Evolutionary conservation across 1,139 yeast species (phyloP), one percentile per base, ranked within the genome.

Genomic region (Kazachstania sp.): DNA sequence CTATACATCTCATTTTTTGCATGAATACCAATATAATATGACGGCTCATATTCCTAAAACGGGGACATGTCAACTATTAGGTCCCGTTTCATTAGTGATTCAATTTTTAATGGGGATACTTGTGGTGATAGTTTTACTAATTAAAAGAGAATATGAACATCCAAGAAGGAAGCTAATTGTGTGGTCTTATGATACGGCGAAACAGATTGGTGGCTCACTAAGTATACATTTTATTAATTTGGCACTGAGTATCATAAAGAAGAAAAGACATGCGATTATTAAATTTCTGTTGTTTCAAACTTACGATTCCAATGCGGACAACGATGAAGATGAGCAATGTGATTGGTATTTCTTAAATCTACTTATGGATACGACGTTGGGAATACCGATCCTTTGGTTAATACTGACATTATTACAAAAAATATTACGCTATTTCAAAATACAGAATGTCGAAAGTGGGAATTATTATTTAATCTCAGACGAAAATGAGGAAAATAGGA

Each of bases 341-440:
- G 87, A 84, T 56, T 90, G 97, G 95, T 92, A 92, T 68, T 90
- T 92, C 59, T 71, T 92, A 47, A 92, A 86, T 59, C 78, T 90
- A 39, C 74, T 90, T 19, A 77, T 90, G 61, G 98, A 92, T 64
- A 90, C 97, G 41, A 92, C 98, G 0, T 74, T 90, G n/a, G 98
- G 98, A 0, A 95, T 88, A 2, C 94, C 94, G 23, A 75, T 90
- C 3, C 71, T 92, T 39, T 88, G 84, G 79, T 64, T 63, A 18
- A 65, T 71, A 39, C 67, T 83, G 15, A 66, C 69, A 44, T 49
- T 69, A 18, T 65, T 77, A 1, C 79, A 75, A 56, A 58, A 68
- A 37, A 60, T 77, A 11, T 83, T 84, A 15, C 72, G 73, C 52
- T 65, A 61, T 38, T 61, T 70, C 1, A 68, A 77, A 3, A 72